A percentile compares a stretch with the other conserved stretches of the same genome.
Conservation (phyloP, 257 asterid species). For the Misopates orontium region DNA sequence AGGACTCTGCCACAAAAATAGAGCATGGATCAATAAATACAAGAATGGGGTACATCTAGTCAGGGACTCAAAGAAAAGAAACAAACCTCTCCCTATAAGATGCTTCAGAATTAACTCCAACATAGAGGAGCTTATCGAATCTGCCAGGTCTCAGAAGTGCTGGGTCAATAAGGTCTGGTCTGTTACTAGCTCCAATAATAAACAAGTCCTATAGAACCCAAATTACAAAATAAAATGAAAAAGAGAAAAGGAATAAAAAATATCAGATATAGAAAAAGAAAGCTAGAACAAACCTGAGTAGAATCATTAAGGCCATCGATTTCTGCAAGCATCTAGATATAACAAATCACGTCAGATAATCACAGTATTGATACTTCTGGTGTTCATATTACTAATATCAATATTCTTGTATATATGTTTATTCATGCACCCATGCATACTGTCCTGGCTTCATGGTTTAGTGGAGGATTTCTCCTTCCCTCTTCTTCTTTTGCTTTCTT, state of each 20-base stretch:
- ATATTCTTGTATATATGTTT: background rate
- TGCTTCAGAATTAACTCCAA: conserved; percentile 94
- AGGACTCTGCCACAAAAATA: conserved; percentile 64
- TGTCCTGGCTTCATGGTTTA: background rate
- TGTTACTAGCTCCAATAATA: conserved; percentile 95
- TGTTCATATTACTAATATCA: background rate
- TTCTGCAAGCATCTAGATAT: conserved; percentile 89
- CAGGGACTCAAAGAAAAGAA: conserved; percentile 11
- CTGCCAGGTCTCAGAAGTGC: conserved; percentile 98
- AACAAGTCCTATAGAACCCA: conserved; percentile 71
- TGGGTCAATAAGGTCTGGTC: conserved; percentile 96
- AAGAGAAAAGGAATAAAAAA: background rate
- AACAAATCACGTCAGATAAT: conserved; percentile 28
- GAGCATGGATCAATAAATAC: conserved; percentile 10
- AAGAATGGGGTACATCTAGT: background rate
- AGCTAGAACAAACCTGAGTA: conserved; percentile 57
- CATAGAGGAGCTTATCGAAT: conserved; percentile 96
- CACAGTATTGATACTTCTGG: background rate
- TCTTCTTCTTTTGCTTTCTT: background rate
- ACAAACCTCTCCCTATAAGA: conserved; percentile 86
- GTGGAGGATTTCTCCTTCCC: background rate
- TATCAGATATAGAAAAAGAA: conserved; percentile 10
- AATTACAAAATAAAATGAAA: conserved; percentile 2
- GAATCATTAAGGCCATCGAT: conserved; percentile 93
- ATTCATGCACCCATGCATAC: conserved; percentile 3